phyloP scores from a whole-genome alignment of 441 rosid species.

The Gossypium davidsonii region DNA sequence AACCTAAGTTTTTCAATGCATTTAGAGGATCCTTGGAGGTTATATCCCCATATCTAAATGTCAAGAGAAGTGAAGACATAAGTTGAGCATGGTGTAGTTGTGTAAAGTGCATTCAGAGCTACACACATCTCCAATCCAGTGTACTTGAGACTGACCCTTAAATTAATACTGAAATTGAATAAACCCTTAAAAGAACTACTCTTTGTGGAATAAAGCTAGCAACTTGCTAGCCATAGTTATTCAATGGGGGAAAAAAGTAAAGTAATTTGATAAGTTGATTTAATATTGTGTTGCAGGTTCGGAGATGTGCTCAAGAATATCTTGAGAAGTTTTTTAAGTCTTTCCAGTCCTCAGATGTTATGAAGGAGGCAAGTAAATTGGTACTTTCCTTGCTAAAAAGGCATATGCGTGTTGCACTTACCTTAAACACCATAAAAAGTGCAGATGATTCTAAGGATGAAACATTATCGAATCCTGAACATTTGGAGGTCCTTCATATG shows the following conservation, averaged over 20 bases:
- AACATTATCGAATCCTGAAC: conserved; percentile 31
- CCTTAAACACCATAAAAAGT: conserved; percentile 24
- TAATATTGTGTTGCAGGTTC: conserved; percentile 41
- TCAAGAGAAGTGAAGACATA: too few species aligned
- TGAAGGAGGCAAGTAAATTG: conserved; percentile 57
- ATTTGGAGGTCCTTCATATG: conserved; percentile 63
- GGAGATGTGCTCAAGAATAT: conserved; percentile 77
- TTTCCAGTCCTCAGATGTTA: conserved; percentile 36
- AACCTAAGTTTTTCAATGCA: not conserved
- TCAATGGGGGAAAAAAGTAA: not conserved
- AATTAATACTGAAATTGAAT: not conserved
- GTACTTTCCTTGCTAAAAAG: conserved; percentile 40
- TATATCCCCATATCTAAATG: not conserved
- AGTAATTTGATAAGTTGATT: not conserved
- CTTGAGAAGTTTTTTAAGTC: conserved; percentile 54
- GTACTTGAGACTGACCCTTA: not conserved
- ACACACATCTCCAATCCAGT: not conserved
- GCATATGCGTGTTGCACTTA: conserved; percentile 36
- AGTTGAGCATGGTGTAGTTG: not conserved
- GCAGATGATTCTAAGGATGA: conserved; percentile 45
- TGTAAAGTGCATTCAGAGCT: not conserved
- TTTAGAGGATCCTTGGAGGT: not conserved
- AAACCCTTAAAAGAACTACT: not conserved
- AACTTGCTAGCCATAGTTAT: not conserved
- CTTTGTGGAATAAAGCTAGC: not conserved